phyloP scores from a whole-genome alignment of 2,329 filamentous ascomycete genomes.

The Paraconiothyrium brasiliense region DNA sequence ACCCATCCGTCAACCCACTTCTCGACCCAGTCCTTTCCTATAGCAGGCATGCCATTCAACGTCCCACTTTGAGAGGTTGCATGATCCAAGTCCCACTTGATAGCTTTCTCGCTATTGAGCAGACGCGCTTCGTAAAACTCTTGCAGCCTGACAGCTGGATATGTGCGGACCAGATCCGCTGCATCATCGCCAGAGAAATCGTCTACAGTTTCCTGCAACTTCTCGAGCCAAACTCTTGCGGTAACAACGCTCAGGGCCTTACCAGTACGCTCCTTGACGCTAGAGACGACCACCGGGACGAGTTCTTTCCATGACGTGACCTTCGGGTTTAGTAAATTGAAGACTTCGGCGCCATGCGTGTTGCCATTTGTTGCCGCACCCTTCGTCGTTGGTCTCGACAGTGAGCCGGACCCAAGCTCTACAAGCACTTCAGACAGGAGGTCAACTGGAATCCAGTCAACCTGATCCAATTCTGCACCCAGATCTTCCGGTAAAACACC shows the following conservation, averaged over 20 bases:
- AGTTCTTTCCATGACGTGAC: conserved; percentile 14
- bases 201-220: not conserved
- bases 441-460: conserved; percentile 41
- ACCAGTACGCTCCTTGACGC: conserved; percentile 12
- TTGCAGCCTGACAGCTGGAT: conserved; percentile 20
- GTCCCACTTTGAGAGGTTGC: conserved; percentile 10
- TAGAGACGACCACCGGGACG: conserved; percentile 7
- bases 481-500: conserved; percentile 28
- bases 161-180: conserved; percentile 13
- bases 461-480: conserved; percentile 24
- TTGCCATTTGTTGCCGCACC: not conserved
- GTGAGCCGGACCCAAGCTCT: conserved; percentile 5
- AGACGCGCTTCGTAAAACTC: conserved; percentile 21
- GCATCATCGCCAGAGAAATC: conserved; percentile 7
- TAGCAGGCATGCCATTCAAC: conserved; percentile 11
- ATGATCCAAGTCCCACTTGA: conserved; percentile 15
- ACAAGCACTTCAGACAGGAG: conserved; percentile 16
- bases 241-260: conserved; percentile 10
- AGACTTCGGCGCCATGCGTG: conserved; percentile 9
- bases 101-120: conserved; percentile 7
- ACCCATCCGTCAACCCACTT: conserved; percentile 14
- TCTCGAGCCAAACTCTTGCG: conserved; percentile 8
- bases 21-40: conserved; percentile 15
- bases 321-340: conserved; percentile 14
- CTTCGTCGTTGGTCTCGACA: not conserved